Percentiles rank a stretch among this genome's conserved stretches.
These are phyloP conservation scores for Eucalyptus urophylla DNA, from an alignment of 345 rosid genomes.

Conservation along the genomic window DNA sequence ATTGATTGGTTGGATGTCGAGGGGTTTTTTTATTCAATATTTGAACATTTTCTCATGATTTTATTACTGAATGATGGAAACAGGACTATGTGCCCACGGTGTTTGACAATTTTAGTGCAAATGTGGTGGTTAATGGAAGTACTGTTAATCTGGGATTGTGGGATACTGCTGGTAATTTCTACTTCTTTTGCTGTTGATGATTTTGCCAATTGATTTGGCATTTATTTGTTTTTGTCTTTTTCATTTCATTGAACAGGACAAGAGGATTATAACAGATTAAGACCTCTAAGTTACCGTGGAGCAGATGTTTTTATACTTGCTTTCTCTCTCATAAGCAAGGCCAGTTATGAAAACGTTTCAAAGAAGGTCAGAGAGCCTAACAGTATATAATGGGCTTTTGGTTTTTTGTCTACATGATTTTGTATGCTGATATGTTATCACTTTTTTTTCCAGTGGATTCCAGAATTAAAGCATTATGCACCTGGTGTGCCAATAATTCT, in stretches of 20 bases:
- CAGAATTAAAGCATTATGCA: conserved; percentile 85
- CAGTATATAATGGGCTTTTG: neutral
- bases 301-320: conserved; percentile 95
- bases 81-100: conserved; percentile 98
- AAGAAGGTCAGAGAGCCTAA: conserved; percentile 48
- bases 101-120: conserved; percentile 97
- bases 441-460: conserved; percentile 64
- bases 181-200: neutral
- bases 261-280: conserved; percentile 81
- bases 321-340: conserved; percentile 96
- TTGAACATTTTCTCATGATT: neutral
- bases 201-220: neutral
- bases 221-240: neutral
- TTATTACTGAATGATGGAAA: conserved; percentile 2
- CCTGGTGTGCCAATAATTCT: conserved; percentile 83
- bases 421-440: neutral
- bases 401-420: neutral
- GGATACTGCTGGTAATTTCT: conserved; percentile 89
- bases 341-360: conserved; percentile 93
- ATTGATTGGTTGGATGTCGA: neutral
- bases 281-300: conserved; percentile 86
- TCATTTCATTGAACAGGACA: conserved; percentile 41
- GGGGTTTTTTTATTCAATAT: neutral
- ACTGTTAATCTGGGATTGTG: conserved; percentile 89
- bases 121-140: conserved; percentile 90